Evolutionary conservation across 768 basidiomycete species (phyloP), one percentile per base, ranked within the genome.

Genomic region (Dendrothele bispora): DNA sequence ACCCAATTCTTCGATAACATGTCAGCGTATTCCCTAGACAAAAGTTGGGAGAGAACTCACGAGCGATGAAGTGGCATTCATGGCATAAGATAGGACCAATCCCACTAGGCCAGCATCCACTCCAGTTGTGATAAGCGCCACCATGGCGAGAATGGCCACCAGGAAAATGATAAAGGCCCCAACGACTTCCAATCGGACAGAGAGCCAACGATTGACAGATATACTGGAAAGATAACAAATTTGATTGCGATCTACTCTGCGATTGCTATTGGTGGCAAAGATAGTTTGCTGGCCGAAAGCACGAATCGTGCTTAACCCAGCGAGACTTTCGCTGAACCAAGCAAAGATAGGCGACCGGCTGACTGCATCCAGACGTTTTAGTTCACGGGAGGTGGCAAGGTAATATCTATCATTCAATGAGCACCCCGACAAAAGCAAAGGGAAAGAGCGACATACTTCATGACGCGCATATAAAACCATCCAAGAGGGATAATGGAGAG

Each of bases 321-420:
- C 75, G 29, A 84, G 67, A 3, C 80, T 85, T 61, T 91, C 90
- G 2, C 86, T 86, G 61, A 91, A 91, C 84, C 86, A 88, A 0
- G 86, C 86, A 63, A 95, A 95, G 49, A 98, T 91, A 1, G 95
- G 94, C 0, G 90, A 91, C 30, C 89, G 84, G 5, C 91, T 91
- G 21, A 91, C 86, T 1, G 92, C 88, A 55, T 94, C 91, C 12
- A 95, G 74, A 12, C 91, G 88, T 63, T 94, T 92, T 21, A 94
- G 75, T 62, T 94, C 91, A 21, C 91, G 83, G 1, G 87, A 90
- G 0, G 91, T 92, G 3, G 88, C 75, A 7, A 94, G 79, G 61
- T 94, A 94, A 64, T 95, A 95, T 35, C 90, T 92, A 55, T 2
- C 15, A 27, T 2, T 18, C 17, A 26, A 10, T 11, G 34, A 34